phyloP scores from a whole-genome alignment of 2,329 filamentous ascomycete species.

The Gliomastix tumulicola region DNA sequence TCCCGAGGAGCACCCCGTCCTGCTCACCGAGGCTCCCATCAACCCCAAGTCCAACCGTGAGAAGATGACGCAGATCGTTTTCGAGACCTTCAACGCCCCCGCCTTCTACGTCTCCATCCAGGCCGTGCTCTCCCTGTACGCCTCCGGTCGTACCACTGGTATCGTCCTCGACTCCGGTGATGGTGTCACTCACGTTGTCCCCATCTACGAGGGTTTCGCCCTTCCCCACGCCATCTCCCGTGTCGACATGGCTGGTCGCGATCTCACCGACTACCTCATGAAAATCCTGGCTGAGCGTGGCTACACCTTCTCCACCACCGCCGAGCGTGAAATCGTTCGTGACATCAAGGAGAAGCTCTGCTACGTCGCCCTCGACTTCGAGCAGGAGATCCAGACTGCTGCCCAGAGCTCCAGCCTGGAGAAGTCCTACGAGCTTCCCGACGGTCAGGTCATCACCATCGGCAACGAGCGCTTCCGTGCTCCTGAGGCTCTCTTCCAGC shows the following conservation, averaged over 20 bases:
- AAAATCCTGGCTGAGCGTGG: conserved; percentile 99
- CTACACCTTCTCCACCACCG: conserved; percentile 99
- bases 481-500: conserved; percentile 99
- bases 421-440: conserved; percentile 99
- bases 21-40: conserved; percentile 98
- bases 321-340: conserved; percentile 99
- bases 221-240: conserved; percentile 99
- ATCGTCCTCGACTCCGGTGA: conserved; percentile 99
- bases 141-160: conserved; percentile 99
- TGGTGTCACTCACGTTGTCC: conserved; percentile 99
- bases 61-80: conserved; percentile 99
- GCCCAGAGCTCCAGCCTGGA: conserved; percentile 97
- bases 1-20: conserved; percentile 98
- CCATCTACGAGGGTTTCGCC: conserved; percentile 99
- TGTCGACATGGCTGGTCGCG: conserved; percentile 99
- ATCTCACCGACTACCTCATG: conserved; percentile 99
- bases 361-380: conserved; percentile 99
- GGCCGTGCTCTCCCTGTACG: conserved; percentile 98
- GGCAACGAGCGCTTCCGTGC: conserved; percentile 99
- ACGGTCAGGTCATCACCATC: conserved; percentile 99
- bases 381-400: conserved; percentile 99
- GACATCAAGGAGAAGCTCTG: conserved; percentile 99
- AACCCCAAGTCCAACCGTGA: conserved; percentile 99
- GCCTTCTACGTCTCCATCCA: conserved; percentile 99
- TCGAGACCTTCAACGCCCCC: conserved; percentile 99